phyloP scores from a whole-genome alignment of 495 filamentous ascomycete genomes.

The Glarea lozoyensis region DNA sequence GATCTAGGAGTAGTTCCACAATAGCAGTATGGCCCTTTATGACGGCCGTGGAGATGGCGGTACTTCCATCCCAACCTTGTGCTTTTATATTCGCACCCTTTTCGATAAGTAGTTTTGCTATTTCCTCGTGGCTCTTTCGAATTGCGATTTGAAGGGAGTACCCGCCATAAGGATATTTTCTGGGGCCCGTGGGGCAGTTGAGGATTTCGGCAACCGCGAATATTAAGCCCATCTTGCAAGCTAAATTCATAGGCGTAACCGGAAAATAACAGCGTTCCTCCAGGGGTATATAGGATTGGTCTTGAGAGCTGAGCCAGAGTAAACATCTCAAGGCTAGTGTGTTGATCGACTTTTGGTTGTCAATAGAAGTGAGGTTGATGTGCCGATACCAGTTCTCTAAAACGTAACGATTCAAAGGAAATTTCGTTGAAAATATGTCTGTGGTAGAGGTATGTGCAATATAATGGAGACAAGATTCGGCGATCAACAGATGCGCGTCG shows the following conservation, averaged over 20 bases:
- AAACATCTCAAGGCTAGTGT: no score
- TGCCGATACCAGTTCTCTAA: neutral
- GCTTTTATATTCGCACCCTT: slow-evolving; percentile 19
- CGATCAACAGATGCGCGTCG: neutral
- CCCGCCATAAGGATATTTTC: slow-evolving; percentile 9
- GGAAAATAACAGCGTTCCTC: no score
- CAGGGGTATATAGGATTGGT: no score
- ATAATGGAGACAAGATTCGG: neutral
- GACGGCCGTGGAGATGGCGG: slow-evolving; percentile 12
- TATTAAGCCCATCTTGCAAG: no score
- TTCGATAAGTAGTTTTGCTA: slow-evolving; percentile 17
- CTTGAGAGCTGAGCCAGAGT: no score
- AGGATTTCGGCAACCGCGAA: no score
- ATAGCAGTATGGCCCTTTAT: neutral
- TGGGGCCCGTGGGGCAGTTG: no score
- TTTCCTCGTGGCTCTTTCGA: slow-evolving; percentile 3
- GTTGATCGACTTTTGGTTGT: no score
- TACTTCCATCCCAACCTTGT: slow-evolving; percentile 4
- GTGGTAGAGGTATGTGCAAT: neutral
- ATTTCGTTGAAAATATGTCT: neutral
- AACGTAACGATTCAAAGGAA: neutral
- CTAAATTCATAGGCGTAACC: no score
- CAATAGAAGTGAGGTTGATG: no score
- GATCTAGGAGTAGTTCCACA: slow-evolving; percentile 15
- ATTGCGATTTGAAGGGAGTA: slow-evolving; percentile 10